Evolutionary conservation across 139 green algal species (phyloP).

Genomic region (Edaphochlamys debaryana): DNA sequence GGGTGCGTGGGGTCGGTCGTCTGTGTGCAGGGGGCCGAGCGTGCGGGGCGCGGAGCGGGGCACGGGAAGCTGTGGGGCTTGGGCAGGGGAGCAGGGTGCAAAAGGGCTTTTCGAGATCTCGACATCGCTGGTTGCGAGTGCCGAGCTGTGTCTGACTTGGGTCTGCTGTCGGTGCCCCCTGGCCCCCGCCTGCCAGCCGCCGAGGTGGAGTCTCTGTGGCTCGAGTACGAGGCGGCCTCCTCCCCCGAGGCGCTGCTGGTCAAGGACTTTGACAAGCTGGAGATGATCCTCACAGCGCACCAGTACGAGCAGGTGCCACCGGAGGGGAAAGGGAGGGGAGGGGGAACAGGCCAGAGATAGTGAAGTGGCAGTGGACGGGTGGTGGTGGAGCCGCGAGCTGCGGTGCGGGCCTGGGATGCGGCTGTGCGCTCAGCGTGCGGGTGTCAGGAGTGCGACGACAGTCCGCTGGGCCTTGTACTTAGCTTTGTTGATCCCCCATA

Average conservation of each 20-base stretch:
- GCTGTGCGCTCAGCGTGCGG: too few species aligned
- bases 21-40: not conserved
- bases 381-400: not conserved
- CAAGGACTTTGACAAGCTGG: conserved; percentile 97
- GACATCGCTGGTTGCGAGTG: too few species aligned
- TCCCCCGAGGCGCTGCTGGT: conserved; percentile 86
- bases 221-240: conserved; percentile 89
- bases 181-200: conserved; percentile 52
- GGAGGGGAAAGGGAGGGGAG: not conserved
- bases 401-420: not conserved
- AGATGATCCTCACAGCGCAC: conserved; percentile 85
- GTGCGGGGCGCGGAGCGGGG: not conserved
- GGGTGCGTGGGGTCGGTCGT: conserved; percentile 19
- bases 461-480: not conserved
- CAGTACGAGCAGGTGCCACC: conserved; percentile 83
- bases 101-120: too few species aligned
- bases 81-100: too few species aligned
- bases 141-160: too few species aligned
- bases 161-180: too few species aligned
- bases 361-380: not conserved
- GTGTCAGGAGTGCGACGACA: not conserved
- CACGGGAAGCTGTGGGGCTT: not conserved
- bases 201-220: conserved; percentile 85
- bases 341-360: not conserved
- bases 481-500: not conserved